Conservation (phyloP, 805 yeast genomes). For the Starmerella kuoi region DNA sequence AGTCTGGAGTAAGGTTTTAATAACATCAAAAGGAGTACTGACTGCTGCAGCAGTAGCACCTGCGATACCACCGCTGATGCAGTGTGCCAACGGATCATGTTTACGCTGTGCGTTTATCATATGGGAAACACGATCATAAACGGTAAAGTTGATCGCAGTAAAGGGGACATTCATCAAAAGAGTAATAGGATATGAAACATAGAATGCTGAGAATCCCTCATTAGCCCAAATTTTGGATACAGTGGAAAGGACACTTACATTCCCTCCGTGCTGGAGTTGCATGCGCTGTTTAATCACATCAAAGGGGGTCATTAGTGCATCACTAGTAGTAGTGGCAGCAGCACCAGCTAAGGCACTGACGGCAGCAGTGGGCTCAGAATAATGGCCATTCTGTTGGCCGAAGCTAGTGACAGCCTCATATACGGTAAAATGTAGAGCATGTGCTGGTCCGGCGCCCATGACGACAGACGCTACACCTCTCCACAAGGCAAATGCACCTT, state of each 20-base stretch:
- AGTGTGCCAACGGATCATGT: conserved; percentile 84
- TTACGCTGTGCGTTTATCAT: conserved; percentile 57
- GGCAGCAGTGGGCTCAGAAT: conserved; percentile 50
- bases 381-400: conserved; percentile 34
- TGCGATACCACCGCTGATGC: conserved; percentile 84
- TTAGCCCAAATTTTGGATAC: conserved; percentile 26
- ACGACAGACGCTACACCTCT: conserved; percentile 86
- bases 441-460: conserved; percentile 98
- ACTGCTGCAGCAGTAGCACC: conserved; percentile 94
- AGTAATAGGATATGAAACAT: conserved; percentile 88
- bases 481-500: conserved; percentile 84
- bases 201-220: conserved; percentile 58
- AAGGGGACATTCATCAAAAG: conserved; percentile 84
- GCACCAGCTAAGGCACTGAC: conserved; percentile 83
- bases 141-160: conserved; percentile 86
- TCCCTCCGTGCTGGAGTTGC: conserved; percentile 39
- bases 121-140: conserved; percentile 75
- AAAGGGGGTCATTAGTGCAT: conserved; percentile 94
- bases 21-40: conserved; percentile 84
- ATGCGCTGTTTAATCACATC: conserved; percentile 91
- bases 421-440: conserved; percentile 90
- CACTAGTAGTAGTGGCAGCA: conserved; percentile 83
- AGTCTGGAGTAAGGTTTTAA: conserved; percentile 84
- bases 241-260: conserved; percentile 24
- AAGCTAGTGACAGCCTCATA: conserved; percentile 68